phyloP scores from a whole-genome alignment of 768 basidiomycete species.

The Mycena filopes region DNA sequence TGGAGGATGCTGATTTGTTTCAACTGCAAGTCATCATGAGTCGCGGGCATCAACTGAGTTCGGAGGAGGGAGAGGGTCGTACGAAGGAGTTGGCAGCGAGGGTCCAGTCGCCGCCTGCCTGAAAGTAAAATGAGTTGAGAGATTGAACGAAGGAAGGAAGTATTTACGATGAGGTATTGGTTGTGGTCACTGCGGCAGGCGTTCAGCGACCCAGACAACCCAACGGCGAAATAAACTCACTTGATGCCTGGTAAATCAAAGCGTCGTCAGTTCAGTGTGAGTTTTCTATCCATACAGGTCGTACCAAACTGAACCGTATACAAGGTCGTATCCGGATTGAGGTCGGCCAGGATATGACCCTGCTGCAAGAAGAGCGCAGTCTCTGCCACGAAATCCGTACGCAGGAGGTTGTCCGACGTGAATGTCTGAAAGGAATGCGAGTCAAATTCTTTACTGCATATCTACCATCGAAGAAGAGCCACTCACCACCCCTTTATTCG shows the following conservation, averaged over 20 bases:
- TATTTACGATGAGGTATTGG: constrained; percentile 20
- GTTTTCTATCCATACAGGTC: no score
- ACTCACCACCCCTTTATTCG: constrained; percentile 33
- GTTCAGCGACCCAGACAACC: no score
- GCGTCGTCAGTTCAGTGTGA: no score
- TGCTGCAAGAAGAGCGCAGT: constrained; percentile 35
- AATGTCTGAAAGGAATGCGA: constrained; percentile 14
- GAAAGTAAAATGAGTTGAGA: background rate
- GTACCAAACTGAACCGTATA: constrained; percentile 36
- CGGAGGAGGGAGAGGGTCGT: no score
- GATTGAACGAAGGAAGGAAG: background rate
- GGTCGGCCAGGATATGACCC: constrained; percentile 31
- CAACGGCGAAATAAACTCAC: no score
- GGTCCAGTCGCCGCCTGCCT: constrained; percentile 33
- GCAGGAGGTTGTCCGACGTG: constrained; percentile 33
- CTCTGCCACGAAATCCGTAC: constrained; percentile 34
- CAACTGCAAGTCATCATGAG: constrained; percentile 11
- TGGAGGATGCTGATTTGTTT: constrained; percentile 30
- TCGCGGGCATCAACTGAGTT: background rate
- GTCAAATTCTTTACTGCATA: no score
- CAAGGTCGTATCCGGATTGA: constrained; percentile 32
- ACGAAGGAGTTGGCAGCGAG: constrained; percentile 27
- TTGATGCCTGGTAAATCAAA: constrained; percentile 28
- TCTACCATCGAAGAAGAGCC: background rate
- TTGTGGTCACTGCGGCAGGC: constrained; percentile 21